Percentiles rank a stretch among this genome's conserved stretches.
Evolutionary conservation across 2,329 filamentous ascomycete genomes (phyloP).

Genomic region (Monilinia fructicola): DNA sequence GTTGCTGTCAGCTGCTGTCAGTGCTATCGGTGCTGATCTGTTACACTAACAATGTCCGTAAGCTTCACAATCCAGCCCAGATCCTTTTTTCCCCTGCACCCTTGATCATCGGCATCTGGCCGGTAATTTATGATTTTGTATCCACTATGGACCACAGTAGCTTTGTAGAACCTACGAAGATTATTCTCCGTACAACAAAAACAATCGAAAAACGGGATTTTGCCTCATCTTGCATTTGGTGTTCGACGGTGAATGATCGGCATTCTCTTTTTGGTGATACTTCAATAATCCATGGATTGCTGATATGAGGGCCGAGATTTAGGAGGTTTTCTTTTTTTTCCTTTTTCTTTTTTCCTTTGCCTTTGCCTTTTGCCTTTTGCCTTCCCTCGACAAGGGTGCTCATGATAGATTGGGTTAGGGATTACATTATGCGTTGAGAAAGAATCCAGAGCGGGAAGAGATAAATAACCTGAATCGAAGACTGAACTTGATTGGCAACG

Average conservation of each 20-base stretch:
- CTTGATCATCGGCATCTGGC: not conserved
- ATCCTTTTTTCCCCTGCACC: too few relatives aligned
- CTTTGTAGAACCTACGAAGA: too few relatives aligned
- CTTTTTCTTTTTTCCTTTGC: too few relatives aligned
- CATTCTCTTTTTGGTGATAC: not conserved
- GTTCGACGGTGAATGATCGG: constrained; percentile 1
- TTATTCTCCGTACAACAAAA: not conserved
- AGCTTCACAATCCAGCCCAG: too few relatives aligned
- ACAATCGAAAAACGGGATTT: constrained; percentile 1
- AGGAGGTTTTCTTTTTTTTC: not conserved
- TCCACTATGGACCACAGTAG: not conserved
- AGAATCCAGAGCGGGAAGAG: not conserved
- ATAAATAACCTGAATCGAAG: not conserved
- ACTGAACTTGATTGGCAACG: too few relatives aligned
- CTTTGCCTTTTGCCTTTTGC: too few relatives aligned
- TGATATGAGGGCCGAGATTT: not conserved
- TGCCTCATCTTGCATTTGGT: constrained; percentile 17
- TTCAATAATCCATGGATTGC: not conserved
- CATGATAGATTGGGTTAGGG: not conserved
- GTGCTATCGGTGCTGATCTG: too few relatives aligned
- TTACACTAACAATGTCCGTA: not conserved
- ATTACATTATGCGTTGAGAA: not conserved
- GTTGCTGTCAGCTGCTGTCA: too few relatives aligned
- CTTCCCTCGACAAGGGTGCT: not conserved
- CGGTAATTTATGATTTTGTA: not conserved